A percentile compares a stretch with the other conserved stretches of the same genome.
These are phyloP conservation scores for Xylaria arbuscula DNA, from an alignment of 2,329 filamentous ascomycete genomes.

Conservation along the genomic window DNA sequence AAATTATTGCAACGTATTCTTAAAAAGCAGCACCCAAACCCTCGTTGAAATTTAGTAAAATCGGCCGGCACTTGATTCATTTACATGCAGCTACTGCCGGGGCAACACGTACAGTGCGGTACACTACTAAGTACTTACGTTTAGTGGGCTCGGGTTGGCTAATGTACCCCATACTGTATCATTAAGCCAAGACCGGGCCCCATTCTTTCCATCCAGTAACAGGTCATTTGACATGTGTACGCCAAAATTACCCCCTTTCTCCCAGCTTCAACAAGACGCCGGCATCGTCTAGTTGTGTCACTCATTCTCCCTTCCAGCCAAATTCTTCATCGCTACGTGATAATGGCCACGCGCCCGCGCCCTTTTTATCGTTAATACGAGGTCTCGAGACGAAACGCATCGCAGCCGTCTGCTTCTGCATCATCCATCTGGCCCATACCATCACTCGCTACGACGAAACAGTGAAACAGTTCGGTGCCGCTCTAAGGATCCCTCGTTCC, in stretches of 20 bases:
- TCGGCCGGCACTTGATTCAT: too few species aligned
- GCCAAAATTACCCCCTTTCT: conserved; percentile 33
- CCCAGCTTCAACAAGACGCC: conserved; percentile 26
- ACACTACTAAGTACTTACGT: background rate
- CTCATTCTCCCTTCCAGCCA: conserved; percentile 13
- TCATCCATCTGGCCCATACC: conserved; percentile 14
- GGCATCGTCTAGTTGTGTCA: conserved; percentile 17
- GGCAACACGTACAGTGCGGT: too few species aligned
- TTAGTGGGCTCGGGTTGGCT: conserved; percentile 21
- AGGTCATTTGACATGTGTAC: conserved; percentile 28
- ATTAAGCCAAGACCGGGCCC: conserved; percentile 26
- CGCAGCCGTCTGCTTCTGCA: conserved; percentile 8
- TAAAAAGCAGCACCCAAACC: too few species aligned
- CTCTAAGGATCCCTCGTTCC: conserved; percentile 41
- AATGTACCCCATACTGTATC: conserved; percentile 34
- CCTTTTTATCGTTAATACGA: conserved; percentile 1
- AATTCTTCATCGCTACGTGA: conserved; percentile 16
- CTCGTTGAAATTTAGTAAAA: too few species aligned
- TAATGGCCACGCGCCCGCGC: conserved; percentile 17
- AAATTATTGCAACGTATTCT: too few species aligned
- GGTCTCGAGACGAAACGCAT: background rate
- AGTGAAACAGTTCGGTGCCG: conserved; percentile 15
- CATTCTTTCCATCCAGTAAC: conserved; percentile 26
- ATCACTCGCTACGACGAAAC: conserved; percentile 17
- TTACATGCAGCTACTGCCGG: too few species aligned